phyloP scores from a whole-genome alignment of 192 early-diverging fungal genomes.

The Coemansia furcata region DNA sequence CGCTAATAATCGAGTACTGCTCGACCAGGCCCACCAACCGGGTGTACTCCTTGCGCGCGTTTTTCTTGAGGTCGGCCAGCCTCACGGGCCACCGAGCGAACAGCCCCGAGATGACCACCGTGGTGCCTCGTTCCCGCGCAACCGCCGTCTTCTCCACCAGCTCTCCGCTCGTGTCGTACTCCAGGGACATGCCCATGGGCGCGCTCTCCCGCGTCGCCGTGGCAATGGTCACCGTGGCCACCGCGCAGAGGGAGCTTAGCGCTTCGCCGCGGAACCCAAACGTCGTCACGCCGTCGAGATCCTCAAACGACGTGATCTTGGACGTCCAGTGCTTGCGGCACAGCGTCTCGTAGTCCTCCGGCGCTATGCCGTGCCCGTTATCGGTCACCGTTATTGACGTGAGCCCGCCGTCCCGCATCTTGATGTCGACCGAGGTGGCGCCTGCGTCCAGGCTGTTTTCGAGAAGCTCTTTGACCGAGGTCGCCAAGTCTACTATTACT shows the following conservation, averaged over 20 bases:
- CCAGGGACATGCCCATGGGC: constrained; percentile 62
- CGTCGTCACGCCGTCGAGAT: constrained; percentile 68
- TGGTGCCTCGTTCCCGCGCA: constrained; percentile 75
- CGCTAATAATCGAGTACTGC: constrained; percentile 76
- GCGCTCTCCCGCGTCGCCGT: constrained; percentile 62
- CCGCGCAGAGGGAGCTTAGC: constrained; percentile 81
- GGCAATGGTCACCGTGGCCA: constrained; percentile 56
- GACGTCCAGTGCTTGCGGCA: constrained; percentile 91
- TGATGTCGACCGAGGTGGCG: constrained; percentile 78
- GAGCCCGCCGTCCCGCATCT: constrained; percentile 77
- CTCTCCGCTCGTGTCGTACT: constrained; percentile 66
- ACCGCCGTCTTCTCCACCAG: constrained; percentile 49
- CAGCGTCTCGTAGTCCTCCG: constrained; percentile 61
- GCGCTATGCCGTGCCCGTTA: constrained; percentile 81
- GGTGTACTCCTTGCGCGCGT: constrained; percentile 75
- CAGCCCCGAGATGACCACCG: constrained; percentile 67
- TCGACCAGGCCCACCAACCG: constrained; percentile 78
- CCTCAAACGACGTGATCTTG: constrained; percentile 76
- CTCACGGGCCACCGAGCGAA: constrained; percentile 90
- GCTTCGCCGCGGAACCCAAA: constrained; percentile 97
- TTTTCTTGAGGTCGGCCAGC: constrained; percentile 77
- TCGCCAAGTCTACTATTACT: constrained; percentile 80
- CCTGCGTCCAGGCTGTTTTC: constrained; percentile 93
- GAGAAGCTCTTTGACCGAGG: constrained; percentile 88
- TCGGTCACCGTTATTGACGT: constrained; percentile 76